These are phyloP conservation scores for Sarcodon aspratus DNA, from an alignment of 768 basidiomycete species.

Conservation along the genomic window DNA sequence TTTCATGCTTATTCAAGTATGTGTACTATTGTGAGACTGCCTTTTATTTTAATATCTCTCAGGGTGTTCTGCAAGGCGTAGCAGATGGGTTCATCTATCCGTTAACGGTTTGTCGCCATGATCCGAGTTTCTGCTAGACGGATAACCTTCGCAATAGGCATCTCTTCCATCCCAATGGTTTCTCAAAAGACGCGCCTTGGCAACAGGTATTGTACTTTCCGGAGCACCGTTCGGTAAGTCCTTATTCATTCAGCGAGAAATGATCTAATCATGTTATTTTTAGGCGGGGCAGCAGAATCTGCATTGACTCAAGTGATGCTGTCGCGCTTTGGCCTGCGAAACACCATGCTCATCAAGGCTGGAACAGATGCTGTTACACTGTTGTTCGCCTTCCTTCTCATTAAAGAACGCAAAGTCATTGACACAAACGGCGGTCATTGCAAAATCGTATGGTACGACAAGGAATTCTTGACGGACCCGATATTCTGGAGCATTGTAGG, in stretches of 20 bases:
- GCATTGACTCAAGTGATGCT: slow-evolving; percentile 12
- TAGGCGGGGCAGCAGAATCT: slow-evolving; percentile 12
- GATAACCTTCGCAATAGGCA: slow-evolving; percentile 2
- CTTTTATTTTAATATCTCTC: too few species aligned
- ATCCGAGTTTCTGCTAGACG: neutral
- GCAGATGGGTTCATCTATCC: slow-evolving; percentile 10
- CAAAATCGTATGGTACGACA: slow-evolving; percentile 11
- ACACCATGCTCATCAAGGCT: slow-evolving; percentile 10
- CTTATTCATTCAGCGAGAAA: neutral
- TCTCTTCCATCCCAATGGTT: slow-evolving; percentile 21
- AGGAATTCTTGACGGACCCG: slow-evolving; percentile 8
- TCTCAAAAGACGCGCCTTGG: slow-evolving; percentile 16
- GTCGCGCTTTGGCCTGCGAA: slow-evolving; percentile 6
- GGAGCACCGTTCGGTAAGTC: slow-evolving; percentile 13
- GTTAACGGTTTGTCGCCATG: slow-evolving; percentile 5
- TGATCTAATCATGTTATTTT: neutral
- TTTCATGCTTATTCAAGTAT: too few species aligned
- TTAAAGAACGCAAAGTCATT: slow-evolving; percentile 7
- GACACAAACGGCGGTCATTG: too few species aligned
- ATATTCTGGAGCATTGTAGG: slow-evolving; percentile 11
- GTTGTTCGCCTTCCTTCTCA: slow-evolving; percentile 8
- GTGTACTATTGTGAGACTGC: too few species aligned
- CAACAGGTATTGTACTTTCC: slow-evolving; percentile 22
- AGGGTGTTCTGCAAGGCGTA: slow-evolving; percentile 11
- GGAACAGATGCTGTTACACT: slow-evolving; percentile 9